Evolutionary conservation across 768 basidiomycete species (phyloP).

Genomic region (Holtermannia corniformis): DNA sequence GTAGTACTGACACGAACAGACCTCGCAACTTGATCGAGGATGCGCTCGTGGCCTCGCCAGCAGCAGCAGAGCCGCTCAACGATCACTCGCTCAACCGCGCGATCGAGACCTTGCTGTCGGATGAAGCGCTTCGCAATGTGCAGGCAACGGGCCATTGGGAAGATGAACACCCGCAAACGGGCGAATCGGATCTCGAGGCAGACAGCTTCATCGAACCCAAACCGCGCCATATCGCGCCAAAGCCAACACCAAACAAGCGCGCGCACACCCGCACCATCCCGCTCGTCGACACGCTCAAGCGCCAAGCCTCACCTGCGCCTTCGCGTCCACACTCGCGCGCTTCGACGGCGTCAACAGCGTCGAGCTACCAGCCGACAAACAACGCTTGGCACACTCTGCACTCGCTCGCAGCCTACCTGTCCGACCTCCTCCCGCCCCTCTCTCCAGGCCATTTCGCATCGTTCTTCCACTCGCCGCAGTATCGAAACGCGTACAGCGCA

Average conservation of each 20-base stretch:
- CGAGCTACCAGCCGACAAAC: constrained; percentile 6
- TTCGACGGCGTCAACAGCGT: constrained; percentile 5
- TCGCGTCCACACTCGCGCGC: constrained; percentile 8
- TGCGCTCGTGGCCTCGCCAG: not conserved
- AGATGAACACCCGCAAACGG: not conserved
- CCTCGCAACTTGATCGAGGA: not conserved
- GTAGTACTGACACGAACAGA: not conserved
- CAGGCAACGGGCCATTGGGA: not conserved
- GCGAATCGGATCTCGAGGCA: not conserved
- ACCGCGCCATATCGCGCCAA: not conserved
- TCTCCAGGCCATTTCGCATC: constrained; percentile 21
- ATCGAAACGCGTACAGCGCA: constrained; percentile 28
- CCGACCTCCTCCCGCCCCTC: constrained; percentile 19
- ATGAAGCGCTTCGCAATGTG: not conserved
- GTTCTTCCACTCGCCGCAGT: constrained; percentile 29
- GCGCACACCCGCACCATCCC: constrained; percentile 12
- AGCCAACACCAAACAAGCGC: constrained; percentile 6
- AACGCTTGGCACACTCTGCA: constrained; percentile 29
- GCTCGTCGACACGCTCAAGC: constrained; percentile 27
- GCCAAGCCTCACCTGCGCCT: constrained; percentile 9
- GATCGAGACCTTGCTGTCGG: not conserved
- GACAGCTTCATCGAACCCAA: not conserved
- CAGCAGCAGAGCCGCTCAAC: too few species aligned
- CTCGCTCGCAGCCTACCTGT: constrained; percentile 27
- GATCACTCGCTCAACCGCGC: not conserved